phyloP scores from a whole-genome alignment of 352 stramenopile species.

The Pythium dissotocum region DNA sequence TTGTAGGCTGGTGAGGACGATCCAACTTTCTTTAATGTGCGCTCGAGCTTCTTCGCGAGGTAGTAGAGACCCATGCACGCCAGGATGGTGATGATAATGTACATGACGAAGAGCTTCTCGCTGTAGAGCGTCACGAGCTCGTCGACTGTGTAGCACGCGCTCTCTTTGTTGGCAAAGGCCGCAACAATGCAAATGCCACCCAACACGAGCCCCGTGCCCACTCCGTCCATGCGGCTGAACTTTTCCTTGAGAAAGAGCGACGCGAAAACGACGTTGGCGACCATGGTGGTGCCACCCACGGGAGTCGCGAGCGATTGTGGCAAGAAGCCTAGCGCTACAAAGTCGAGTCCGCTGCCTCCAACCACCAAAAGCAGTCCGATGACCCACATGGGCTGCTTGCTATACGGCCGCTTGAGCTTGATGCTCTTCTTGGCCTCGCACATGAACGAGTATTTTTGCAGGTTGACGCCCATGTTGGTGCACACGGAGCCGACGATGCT shows the following conservation, averaged over 20 bases:
- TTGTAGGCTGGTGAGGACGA: constrained; percentile 51
- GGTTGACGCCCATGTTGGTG: constrained; percentile 87
- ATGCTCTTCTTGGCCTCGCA: constrained; percentile 62
- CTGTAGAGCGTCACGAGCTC: constrained; percentile 70
- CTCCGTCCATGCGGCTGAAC: constrained; percentile 57
- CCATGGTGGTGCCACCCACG: constrained; percentile 78
- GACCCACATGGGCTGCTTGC: constrained; percentile 77
- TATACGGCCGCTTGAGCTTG: constrained; percentile 71
- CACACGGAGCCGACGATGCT: constrained; percentile 65
- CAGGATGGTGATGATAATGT: constrained; percentile 53
- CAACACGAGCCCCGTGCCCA: constrained; percentile 71
- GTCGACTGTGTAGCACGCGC: constrained; percentile 72
- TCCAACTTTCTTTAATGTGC: constrained; percentile 39
- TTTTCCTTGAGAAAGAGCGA: constrained; percentile 77
- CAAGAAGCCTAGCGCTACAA: constrained; percentile 76
- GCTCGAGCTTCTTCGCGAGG: constrained; percentile 49
- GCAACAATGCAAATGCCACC: constrained; percentile 77
- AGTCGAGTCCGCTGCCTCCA: constrained; percentile 69
- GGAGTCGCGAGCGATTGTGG: constrained; percentile 80
- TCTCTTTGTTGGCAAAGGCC: constrained; percentile 76
- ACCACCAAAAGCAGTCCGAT: constrained; percentile 73
- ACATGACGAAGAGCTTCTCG: constrained; percentile 64
- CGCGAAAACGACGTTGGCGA: constrained; percentile 85
- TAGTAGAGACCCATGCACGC: constrained; percentile 40
- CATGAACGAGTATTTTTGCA: constrained; percentile 91